Base-by-base conservation (phyloP, 208 protist species). In the Borovskyia barvae region DNA sequence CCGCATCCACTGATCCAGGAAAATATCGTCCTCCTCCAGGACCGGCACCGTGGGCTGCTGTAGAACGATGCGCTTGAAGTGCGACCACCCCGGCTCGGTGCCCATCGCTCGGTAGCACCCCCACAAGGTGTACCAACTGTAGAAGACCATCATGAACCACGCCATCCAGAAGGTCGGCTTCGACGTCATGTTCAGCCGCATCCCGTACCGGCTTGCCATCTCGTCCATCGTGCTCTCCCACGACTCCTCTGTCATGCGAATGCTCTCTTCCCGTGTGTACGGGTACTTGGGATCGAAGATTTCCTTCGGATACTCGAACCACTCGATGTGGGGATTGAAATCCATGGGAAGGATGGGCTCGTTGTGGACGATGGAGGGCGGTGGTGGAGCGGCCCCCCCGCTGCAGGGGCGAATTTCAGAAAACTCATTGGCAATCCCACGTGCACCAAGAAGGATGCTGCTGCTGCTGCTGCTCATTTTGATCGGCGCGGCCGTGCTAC, bases 281-380 rank as follows among this genome's bases (percentile, higher is more conserved):
- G 89, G 89, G 60, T 82, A 95, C 71, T 91, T 92, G 22, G 89
- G 85, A 53, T 92, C 82, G 40, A 92, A 95, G 30, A 95, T 79
- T 43, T 95, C 85, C 55, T 95, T 95, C 0, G 89, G 89, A 60
- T 90, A 95, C 66, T 95, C 89, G 61, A 91, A 95, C 85, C 85
- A 95, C 65, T 95, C 85, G 62, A 95, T 95, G 66, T 95, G 89
- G 4, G 89, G 89, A 63, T 93, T 95, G 67, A 95, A 92, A 77
- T 95, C 89, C 76, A 95, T 90, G 0, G 89, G 89, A 22, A 84
- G 37, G n/a, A 95, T 57, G 6, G 85, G 89, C 40, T 91, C 89
- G 59, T 92, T 91, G 68, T 90, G 67, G 41, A 55, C 50, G 47
- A 92, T 88, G 25, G 75, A 74, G 42, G 89, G 89, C 15, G 83